phyloP scores from a whole-genome alignment of 2,329 filamentous ascomycete species.

The Phoma sp. region DNA sequence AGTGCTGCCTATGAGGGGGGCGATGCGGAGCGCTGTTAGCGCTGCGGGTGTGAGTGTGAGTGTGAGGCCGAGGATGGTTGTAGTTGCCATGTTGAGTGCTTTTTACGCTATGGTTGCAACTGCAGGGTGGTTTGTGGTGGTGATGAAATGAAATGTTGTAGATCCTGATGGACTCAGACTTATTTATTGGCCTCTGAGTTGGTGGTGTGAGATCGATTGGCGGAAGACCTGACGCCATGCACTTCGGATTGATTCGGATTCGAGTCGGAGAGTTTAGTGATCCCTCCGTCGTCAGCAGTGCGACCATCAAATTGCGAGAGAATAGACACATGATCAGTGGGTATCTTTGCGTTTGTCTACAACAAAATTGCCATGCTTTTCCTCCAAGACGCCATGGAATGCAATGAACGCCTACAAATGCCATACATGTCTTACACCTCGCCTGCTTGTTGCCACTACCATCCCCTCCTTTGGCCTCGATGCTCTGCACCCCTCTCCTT shows the following conservation, averaged over 20 bases:
- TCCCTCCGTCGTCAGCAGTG: background rate
- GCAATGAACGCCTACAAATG: constrained; percentile 3
- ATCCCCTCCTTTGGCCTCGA: constrained; percentile 73
- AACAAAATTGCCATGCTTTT: background rate
- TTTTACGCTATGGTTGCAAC: too few species aligned
- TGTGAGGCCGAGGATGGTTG: constrained; percentile 2
- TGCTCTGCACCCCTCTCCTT: constrained; percentile 80
- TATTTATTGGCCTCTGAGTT: background rate
- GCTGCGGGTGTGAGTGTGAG: constrained; percentile 1
- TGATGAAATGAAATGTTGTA: too few species aligned
- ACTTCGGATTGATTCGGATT: background rate
- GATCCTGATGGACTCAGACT: background rate
- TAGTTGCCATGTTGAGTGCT: constrained; percentile 5
- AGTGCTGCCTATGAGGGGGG: constrained; percentile 31
- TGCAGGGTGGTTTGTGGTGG: too few species aligned
- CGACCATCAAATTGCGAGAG: background rate
- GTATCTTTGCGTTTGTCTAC: constrained; percentile 1
- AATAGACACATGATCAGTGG: background rate
- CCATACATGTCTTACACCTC: background rate
- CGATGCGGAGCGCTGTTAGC: constrained; percentile 32
- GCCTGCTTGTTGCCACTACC: constrained; percentile 49
- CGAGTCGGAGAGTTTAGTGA: background rate
- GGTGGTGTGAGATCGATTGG: background rate
- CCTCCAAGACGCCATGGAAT: background rate
- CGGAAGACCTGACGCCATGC: background rate